These are phyloP conservation scores for Chalara sp. DNA, from an alignment of 2,329 filamentous ascomycete species.

Conservation along the genomic window DNA sequence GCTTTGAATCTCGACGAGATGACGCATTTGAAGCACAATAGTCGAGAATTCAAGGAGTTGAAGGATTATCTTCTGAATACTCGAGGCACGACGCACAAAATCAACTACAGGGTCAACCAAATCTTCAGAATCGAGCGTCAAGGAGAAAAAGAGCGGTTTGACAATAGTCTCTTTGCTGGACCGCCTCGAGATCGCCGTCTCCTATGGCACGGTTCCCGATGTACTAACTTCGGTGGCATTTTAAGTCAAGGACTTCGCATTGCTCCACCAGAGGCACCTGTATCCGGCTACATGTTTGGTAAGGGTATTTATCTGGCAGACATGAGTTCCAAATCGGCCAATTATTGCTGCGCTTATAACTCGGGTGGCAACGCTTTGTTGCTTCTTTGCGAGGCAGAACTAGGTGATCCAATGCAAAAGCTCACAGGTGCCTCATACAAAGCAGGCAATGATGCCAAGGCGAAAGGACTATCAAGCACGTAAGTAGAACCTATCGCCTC, in stretches of 20 bases:
- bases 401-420: constrained; percentile 68
- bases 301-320: constrained; percentile 88
- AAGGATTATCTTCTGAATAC: constrained; percentile 60
- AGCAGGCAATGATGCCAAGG: constrained; percentile 57
- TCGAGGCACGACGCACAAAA: constrained; percentile 58
- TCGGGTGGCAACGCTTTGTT: constrained; percentile 68
- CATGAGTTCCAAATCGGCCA: constrained; percentile 75
- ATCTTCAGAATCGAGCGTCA: constrained; percentile 79
- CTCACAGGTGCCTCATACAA: constrained; percentile 50
- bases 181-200: constrained; percentile 55
- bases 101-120: constrained; percentile 55
- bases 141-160: constrained; percentile 65
- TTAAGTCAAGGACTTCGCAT: constrained; percentile 85
- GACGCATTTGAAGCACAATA: constrained; percentile 38
- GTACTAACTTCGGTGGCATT: constrained; percentile 82
- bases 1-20: constrained; percentile 71
- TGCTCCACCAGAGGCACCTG: constrained; percentile 76
- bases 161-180: constrained; percentile 44
- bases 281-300: constrained; percentile 79
- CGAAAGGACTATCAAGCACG: constrained; percentile 39
- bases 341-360: constrained; percentile 59
- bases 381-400: constrained; percentile 77
- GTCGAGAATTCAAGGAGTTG: constrained; percentile 58
- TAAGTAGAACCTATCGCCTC: constrained; percentile 1
- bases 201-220: constrained; percentile 81